A percentile compares a stretch with the other conserved stretches of the same genome.
phyloP scores from a whole-genome alignment of 2,329 filamentous ascomycete species.

The Magnaporthales sp. region DNA sequence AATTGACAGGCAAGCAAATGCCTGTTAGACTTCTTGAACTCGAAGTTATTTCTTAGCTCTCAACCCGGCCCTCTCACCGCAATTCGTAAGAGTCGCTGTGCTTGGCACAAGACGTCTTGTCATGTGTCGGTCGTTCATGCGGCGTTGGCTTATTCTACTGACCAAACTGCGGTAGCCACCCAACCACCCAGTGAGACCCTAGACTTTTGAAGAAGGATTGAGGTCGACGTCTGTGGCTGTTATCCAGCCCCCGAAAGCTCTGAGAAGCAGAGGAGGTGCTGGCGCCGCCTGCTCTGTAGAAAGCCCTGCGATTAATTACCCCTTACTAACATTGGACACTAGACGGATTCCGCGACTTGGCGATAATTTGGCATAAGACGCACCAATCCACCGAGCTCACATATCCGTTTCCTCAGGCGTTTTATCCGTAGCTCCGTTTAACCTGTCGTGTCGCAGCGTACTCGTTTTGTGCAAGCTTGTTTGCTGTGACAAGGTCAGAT shows the following conservation, averaged over 20 bases:
- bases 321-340: not conserved
- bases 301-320: not conserved
- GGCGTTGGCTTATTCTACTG: not conserved
- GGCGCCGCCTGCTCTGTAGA: no score
- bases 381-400: not conserved
- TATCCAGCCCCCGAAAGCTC: not conserved
- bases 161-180: not conserved
- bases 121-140: not conserved
- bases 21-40: not conserved
- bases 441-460: not conserved
- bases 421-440: no score
- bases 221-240: not conserved
- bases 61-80: not conserved
- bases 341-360: not conserved
- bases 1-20: not conserved
- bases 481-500: not conserved
- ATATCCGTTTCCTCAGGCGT: no score
- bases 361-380: not conserved
- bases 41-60: not conserved
- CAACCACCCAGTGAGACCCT: not conserved
- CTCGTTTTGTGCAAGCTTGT: not conserved
- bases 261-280: not conserved
- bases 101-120: not conserved
- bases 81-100: not conserved
- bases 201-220: not conserved